Evolutionary conservation across 202 grass and related monocot genomes (phyloP).

Genomic region (Panicum virgatum): DNA sequence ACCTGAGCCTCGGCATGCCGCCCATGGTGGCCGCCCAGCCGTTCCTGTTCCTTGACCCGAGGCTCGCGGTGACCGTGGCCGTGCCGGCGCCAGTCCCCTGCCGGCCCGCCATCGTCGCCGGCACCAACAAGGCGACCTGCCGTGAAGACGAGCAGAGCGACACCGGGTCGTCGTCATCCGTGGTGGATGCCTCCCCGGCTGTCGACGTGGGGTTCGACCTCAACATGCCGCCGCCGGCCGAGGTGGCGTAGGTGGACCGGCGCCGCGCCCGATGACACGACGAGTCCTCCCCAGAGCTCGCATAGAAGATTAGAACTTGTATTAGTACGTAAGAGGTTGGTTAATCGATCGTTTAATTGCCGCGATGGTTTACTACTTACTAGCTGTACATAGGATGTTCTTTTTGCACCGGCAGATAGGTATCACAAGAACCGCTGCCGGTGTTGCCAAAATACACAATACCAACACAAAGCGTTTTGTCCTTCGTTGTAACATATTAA

Average conservation of each 20-base stretch:
- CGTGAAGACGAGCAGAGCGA: conserved; percentile 61
- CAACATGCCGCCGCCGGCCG: conserved; percentile 63
- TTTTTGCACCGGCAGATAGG: conserved; percentile 43
- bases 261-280: conserved; percentile 34
- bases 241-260: conserved; percentile 30
- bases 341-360: conserved; percentile 42
- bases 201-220: conserved; percentile 60
- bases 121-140: neutral
- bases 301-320: conserved; percentile 21
- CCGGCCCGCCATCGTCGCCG: neutral
- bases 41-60: conserved; percentile 55
- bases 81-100: conserved; percentile 30
- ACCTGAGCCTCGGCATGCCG: conserved; percentile 47
- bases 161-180: conserved; percentile 72
- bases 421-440: neutral
- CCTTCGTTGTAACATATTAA: conserved; percentile 33
- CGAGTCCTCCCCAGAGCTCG: neutral
- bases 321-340: conserved; percentile 28
- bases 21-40: conserved; percentile 41
- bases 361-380: conserved; percentile 27
- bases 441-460: conserved; percentile 1
- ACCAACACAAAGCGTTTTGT: neutral
- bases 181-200: conserved; percentile 63
- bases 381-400: conserved; percentile 55
- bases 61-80: conserved; percentile 52